Percentiles rank a stretch among this genome's conserved stretches.
These are phyloP conservation scores for Pseudocercospora eumusae DNA, from an alignment of 2,329 filamentous ascomycete species.

Conservation along the genomic window DNA sequence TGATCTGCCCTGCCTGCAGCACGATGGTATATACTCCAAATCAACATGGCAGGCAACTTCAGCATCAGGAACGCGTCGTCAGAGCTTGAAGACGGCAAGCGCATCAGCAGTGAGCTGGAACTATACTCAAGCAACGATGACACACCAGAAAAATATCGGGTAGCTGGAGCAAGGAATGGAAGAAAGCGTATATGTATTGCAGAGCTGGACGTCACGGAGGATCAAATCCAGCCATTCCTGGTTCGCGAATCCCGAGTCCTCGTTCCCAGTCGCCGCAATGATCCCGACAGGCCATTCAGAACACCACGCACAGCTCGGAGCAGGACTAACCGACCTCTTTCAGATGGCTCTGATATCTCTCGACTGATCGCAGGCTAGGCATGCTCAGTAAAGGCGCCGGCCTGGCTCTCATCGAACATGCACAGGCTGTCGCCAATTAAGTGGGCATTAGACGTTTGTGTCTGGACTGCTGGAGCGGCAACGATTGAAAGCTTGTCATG, in stretches of 20 bases:
- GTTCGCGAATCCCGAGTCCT: neutral
- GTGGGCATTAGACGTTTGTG: conserved; percentile 11
- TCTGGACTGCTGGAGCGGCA: conserved; percentile 23
- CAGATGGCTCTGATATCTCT: conserved; percentile 18
- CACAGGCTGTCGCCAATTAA: conserved; percentile 9
- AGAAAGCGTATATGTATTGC: conserved; percentile 13
- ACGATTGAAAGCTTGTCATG: conserved; percentile 17
- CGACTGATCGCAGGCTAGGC: conserved; percentile 17
- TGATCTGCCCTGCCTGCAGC: neutral
- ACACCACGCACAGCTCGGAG: conserved; percentile 51
- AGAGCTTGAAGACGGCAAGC: conserved; percentile 15
- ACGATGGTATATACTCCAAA: neutral
- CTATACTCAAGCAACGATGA: neutral
- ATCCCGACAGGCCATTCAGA: conserved; percentile 15
- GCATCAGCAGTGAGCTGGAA: conserved; percentile 13
- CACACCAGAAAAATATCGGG: conserved; percentile 12
- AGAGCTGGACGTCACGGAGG: conserved; percentile 5
- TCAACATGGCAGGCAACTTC: conserved; percentile 2
- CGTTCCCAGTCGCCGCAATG: conserved; percentile 16
- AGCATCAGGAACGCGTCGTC: conserved; percentile 17
- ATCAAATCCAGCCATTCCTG: neutral
- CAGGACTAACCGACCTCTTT: conserved; percentile 21
- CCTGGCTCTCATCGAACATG: conserved; percentile 16
- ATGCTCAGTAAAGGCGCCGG: conserved; percentile 16
- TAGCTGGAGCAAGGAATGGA: conserved; percentile 14